Percentiles rank a stretch among this genome's conserved stretches.
Evolutionary conservation across 169 alveolate genomes (phyloP).

Genomic region (Eimeria tenella): DNA sequence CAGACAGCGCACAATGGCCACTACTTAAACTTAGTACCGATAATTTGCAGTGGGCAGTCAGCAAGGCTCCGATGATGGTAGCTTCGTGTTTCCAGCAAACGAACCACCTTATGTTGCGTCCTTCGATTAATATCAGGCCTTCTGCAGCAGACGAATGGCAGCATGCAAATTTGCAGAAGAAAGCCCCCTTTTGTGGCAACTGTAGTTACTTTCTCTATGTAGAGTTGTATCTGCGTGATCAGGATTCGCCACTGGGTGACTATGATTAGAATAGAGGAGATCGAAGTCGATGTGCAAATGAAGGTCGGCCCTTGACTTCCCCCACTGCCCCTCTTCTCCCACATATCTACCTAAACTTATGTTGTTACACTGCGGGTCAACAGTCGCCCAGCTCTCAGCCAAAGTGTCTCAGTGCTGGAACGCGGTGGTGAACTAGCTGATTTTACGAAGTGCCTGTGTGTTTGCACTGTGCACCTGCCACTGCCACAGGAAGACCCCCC

Average conservation of each 20-base stretch:
- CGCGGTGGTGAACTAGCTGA: too few relatives aligned
- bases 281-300: conserved; percentile 86
- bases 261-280: conserved; percentile 87
- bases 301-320: conserved; percentile 60
- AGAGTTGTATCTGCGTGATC: neutral
- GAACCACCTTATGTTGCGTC: neutral
- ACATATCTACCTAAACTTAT: neutral
- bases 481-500: conserved; percentile 76
- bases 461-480: neutral
- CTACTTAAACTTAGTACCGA: too few relatives aligned
- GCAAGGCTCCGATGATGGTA: too few relatives aligned
- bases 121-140: neutral
- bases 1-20: too few relatives aligned
- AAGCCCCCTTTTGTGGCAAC: too few relatives aligned
- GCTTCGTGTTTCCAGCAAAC: too few relatives aligned
- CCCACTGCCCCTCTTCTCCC: neutral
- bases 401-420: too few relatives aligned
- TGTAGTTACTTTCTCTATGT: neutral
- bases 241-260: conserved; percentile 92
- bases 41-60: too few relatives aligned
- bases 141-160: neutral
- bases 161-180: neutral
- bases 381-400: too few relatives aligned
- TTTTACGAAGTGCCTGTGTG: neutral
- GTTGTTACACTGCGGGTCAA: too few relatives aligned